These are phyloP conservation scores for Silene uniflora DNA, from an alignment of 148 eudicot genomes.

Conservation along the genomic window DNA sequence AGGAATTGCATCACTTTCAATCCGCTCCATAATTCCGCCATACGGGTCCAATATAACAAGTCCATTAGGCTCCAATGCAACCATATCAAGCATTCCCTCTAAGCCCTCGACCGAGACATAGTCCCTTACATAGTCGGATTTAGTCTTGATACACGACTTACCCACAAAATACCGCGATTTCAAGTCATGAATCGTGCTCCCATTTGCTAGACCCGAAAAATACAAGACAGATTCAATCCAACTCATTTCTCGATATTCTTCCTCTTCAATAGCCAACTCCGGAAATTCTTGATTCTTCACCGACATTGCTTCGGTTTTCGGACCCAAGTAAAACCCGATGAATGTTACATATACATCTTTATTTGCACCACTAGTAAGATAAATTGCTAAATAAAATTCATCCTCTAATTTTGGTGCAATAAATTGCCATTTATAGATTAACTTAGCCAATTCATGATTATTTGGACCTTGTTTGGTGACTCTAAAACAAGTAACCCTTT, in stretches of 20 bases:
- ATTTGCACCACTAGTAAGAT: constrained; percentile 9
- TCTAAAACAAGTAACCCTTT: constrained; percentile 26
- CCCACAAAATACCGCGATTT: constrained; percentile 18
- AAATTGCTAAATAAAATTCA: constrained; percentile 27
- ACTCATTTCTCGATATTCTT: constrained; percentile 26
- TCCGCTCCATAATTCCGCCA: constrained; percentile 45
- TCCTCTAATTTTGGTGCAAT: constrained; percentile 32
- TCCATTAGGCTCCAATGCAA: constrained; percentile 27
- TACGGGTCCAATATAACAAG: constrained; percentile 33
- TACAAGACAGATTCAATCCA: constrained; percentile 37
- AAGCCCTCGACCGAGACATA: constrained; percentile 22
- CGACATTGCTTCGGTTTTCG: constrained; percentile 10
- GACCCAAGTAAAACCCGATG: constrained; percentile 29
- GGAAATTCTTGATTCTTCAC: constrained; percentile 13
- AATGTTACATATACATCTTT: constrained; percentile 26
- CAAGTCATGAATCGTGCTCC: constrained; percentile 19
- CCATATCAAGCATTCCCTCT: constrained; percentile 16
- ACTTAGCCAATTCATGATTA: constrained; percentile 21
- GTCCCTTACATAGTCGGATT: constrained; percentile 34
- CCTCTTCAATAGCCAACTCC: constrained; percentile 12
- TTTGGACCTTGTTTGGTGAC: constrained; percentile 27
- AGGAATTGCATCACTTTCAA: constrained; percentile 35
- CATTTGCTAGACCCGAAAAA: constrained; percentile 26
- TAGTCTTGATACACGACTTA: constrained; percentile 23
- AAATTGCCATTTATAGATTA: constrained; percentile 35